Percentiles rank a stretch among this genome's conserved stretches.
phyloP scores from a whole-genome alignment of 352 stramenopile genomes.

The Phytophthora idaei region DNA sequence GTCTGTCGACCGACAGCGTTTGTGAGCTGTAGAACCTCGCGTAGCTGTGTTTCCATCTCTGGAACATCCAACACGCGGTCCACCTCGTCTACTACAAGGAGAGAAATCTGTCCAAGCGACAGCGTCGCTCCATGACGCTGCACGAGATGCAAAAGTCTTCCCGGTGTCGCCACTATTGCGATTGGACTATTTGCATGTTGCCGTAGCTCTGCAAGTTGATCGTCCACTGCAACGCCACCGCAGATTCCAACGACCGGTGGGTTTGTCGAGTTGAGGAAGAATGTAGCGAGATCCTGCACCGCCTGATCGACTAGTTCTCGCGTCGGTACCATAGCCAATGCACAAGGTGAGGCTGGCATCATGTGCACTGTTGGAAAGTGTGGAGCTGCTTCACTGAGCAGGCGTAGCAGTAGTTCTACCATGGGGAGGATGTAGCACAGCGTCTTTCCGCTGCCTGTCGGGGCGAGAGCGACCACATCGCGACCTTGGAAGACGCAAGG shows the following conservation, averaged over 20 bases:
- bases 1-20: conserved; percentile 76
- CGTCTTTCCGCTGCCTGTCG: conserved; percentile 96
- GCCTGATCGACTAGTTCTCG: conserved; percentile 97
- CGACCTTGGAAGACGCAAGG: conserved; percentile 77
- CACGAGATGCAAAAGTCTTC: conserved; percentile 61
- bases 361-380: conserved; percentile 51
- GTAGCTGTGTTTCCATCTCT: conserved; percentile 93
- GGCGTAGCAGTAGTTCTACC: conserved; percentile 50
- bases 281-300: conserved; percentile 67
- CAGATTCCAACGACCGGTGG: conserved; percentile 50
- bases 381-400: conserved; percentile 22
- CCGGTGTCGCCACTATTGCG: conserved; percentile 60
- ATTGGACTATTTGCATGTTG: conserved; percentile 19
- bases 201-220: conserved; percentile 47
- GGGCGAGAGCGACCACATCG: conserved; percentile 94
- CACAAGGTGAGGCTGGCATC: conserved; percentile 37
- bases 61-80: conserved; percentile 94
- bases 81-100: conserved; percentile 95
- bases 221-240: conserved; percentile 42
- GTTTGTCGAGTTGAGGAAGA: conserved; percentile 24
- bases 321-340: conserved; percentile 94
- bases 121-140: conserved; percentile 28
- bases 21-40: conserved; percentile 90
- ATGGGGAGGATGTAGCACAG: conserved; percentile 96
- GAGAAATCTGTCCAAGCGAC: conserved; percentile 39